phyloP scores from a whole-genome alignment of 192 early-diverging fungal species.

The Coemansia sp. region DNA sequence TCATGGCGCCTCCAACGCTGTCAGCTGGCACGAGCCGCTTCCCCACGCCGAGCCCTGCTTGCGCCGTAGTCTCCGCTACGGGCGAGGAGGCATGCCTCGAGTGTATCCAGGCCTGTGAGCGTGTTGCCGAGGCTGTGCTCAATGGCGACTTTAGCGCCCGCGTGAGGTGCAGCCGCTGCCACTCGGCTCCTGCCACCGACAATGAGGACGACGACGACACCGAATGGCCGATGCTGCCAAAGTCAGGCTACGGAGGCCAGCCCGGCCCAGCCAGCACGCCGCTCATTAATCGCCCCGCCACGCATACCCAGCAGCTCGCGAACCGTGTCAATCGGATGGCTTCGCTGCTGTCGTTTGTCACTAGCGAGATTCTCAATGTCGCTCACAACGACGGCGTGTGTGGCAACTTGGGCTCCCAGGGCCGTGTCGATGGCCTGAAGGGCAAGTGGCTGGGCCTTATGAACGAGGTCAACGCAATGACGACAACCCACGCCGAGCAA shows the following conservation, averaged over 20 bases:
- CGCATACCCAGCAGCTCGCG: conserved; percentile 48
- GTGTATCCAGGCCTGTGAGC: conserved; percentile 55
- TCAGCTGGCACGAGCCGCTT: conserved; percentile 33
- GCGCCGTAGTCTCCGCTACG: conserved; percentile 26
- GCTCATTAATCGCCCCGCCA: conserved; percentile 26
- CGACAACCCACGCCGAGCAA: conserved; percentile 67
- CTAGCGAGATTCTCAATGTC: conserved; percentile 66
- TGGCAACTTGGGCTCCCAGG: conserved; percentile 70
- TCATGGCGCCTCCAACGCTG: conserved; percentile 43
- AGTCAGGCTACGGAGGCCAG: background rate
- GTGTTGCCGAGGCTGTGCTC: conserved; percentile 48
- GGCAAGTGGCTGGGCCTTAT: conserved; percentile 72
- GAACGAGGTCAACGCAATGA: conserved; percentile 66
- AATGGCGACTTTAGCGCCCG: conserved; percentile 53
- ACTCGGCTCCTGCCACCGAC: background rate
- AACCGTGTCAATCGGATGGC: conserved; percentile 57
- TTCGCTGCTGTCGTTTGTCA: conserved; percentile 49
- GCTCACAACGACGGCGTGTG: conserved; percentile 71
- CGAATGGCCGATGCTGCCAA: conserved; percentile 31
- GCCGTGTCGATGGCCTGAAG: conserved; percentile 59
- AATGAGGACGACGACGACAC: conserved; percentile 7
- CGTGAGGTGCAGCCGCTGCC: conserved; percentile 54
- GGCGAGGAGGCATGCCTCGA: conserved; percentile 48
- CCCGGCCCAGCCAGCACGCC: conserved; percentile 22
- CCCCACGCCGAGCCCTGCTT: conserved; percentile 29